phyloP scores from a whole-genome alignment of 179 eudicot species.

The Monotropa hypopitys region DNA sequence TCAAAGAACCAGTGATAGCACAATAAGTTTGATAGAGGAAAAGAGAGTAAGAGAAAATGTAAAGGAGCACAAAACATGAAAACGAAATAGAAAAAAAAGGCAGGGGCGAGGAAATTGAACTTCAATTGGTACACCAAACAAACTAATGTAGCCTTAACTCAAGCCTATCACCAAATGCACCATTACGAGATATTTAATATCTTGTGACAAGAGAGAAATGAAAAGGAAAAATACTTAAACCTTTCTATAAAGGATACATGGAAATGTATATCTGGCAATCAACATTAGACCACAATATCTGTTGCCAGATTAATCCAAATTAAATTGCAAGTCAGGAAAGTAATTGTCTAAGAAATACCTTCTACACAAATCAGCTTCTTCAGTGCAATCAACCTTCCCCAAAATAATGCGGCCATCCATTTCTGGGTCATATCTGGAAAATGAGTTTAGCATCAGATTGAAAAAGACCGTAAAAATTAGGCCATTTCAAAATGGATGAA shows the following conservation, averaged over 20 bases:
- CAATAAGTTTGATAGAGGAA: neutral
- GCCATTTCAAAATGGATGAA: neutral
- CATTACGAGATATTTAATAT: neutral
- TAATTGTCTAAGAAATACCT: constrained; percentile 29
- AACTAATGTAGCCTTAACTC: neutral
- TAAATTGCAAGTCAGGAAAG: neutral
- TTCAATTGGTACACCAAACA: neutral
- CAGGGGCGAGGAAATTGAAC: neutral
- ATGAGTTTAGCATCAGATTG: constrained; percentile 5
- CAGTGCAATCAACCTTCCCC: constrained; percentile 87
- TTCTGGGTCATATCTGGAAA: constrained; percentile 62
- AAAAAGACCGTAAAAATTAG: neutral
- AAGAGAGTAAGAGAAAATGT: neutral
- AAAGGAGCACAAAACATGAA: neutral
- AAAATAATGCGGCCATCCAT: constrained; percentile 69
- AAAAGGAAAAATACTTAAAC: neutral
- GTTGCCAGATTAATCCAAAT: neutral
- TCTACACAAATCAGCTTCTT: constrained; percentile 59
- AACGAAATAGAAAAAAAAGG: neutral
- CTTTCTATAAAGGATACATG: neutral
- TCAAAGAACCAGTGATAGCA: neutral
- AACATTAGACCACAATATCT: neutral
- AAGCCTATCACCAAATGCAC: neutral
- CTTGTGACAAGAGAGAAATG: neutral
- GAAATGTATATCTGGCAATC: neutral